A percentile compares a stretch with the other conserved stretches of the same genome.
phyloP scores from a whole-genome alignment of 148 eudicot species.

The Limonium bicolor region DNA sequence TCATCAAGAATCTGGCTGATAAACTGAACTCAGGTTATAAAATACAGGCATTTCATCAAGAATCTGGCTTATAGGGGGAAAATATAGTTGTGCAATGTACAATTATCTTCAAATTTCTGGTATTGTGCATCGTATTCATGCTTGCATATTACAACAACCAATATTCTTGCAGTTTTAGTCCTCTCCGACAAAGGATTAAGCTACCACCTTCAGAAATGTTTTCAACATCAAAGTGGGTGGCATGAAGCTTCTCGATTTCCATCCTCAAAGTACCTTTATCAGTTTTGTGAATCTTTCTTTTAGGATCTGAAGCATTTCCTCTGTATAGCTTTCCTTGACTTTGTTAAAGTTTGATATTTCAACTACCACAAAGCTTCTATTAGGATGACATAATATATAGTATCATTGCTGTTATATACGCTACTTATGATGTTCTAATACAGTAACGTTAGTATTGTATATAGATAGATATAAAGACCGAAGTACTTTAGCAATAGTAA shows the following conservation, averaged over 20 bases:
- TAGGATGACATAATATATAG: no score
- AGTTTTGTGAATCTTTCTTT: slow-evolving; percentile 92
- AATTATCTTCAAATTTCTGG: slow-evolving; percentile 95
- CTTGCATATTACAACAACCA: slow-evolving; percentile 95
- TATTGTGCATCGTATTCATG: slow-evolving; percentile 95
- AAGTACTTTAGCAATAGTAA: no score
- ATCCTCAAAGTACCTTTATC: slow-evolving; percentile 79
- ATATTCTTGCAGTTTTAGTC: slow-evolving; percentile 84
- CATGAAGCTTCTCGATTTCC: slow-evolving; percentile 94
- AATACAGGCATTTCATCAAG: slow-evolving; percentile 99
- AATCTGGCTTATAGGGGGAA: slow-evolving; percentile 94
- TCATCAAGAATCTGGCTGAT: slow-evolving; percentile 91
- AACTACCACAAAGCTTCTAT: no score
- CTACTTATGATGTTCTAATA: no score
- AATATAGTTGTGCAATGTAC: slow-evolving; percentile 90
- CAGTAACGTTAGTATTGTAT: no score
- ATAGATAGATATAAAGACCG: no score
- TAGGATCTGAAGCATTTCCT: slow-evolving; percentile 77
- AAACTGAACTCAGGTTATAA: slow-evolving; percentile 79
- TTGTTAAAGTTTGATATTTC: no score
- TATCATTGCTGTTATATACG: no score
- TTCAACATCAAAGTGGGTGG: slow-evolving; percentile 56
- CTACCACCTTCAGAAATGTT: slow-evolving; percentile 64
- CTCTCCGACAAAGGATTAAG: slow-evolving; percentile 29
- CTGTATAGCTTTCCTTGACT: no score